Evolutionary conservation across 2,329 filamentous ascomycete species (phyloP).

Genomic region (Karstenula rhodostoma): DNA sequence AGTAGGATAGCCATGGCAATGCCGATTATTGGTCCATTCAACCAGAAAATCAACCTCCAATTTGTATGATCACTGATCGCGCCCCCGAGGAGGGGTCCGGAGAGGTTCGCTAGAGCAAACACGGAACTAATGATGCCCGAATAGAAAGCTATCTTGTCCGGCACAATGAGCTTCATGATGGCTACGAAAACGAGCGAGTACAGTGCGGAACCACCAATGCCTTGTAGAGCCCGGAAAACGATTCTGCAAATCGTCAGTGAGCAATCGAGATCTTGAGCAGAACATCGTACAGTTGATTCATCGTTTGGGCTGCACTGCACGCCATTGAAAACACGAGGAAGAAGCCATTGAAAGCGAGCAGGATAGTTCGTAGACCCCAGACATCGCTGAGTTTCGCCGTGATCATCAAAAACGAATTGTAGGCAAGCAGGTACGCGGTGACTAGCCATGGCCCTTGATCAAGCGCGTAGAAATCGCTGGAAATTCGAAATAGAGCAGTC

Average conservation of each 20-base stretch:
- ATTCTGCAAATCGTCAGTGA: slow-evolving; percentile 37
- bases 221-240: slow-evolving; percentile 52
- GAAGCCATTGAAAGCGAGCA: slow-evolving; percentile 32
- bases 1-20: slow-evolving; percentile 33
- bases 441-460: slow-evolving; percentile 43
- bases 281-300: slow-evolving; percentile 38
- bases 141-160: slow-evolving; percentile 46
- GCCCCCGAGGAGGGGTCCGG: slow-evolving; percentile 57
- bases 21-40: slow-evolving; percentile 49
- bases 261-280: neutral
- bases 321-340: slow-evolving; percentile 45
- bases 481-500: slow-evolving; percentile 42
- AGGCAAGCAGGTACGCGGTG: slow-evolving; percentile 43
- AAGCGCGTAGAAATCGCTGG: slow-evolving; percentile 36
- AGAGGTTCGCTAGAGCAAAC: slow-evolving; percentile 52
- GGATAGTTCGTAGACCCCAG: slow-evolving; percentile 34
- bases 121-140: slow-evolving; percentile 45
- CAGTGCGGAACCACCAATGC: slow-evolving; percentile 59
- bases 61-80: slow-evolving; percentile 51
- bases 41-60: slow-evolving; percentile 59
- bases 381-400: slow-evolving; percentile 44
- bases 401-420: slow-evolving; percentile 47
- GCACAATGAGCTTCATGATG: slow-evolving; percentile 39
- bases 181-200: slow-evolving; percentile 53
- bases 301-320: slow-evolving; percentile 38